Conservation (phyloP, 2,329 filamentous ascomycete genomes). For the Ophiobolus disseminans region DNA sequence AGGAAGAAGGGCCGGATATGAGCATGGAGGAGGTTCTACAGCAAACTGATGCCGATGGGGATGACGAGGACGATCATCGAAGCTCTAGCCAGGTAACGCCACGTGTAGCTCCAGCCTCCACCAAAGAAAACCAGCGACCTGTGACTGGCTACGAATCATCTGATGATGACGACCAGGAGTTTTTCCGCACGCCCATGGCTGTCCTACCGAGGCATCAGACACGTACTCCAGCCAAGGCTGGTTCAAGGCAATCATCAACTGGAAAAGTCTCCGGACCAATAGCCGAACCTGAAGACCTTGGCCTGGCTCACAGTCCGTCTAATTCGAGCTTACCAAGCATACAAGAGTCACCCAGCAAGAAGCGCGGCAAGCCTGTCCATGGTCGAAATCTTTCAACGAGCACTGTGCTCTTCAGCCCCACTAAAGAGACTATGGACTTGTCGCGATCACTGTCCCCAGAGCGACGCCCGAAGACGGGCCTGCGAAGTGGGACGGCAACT, state of each 20-base stretch:
- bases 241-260: slow-evolving; percentile 18
- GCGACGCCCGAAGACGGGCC: slow-evolving; percentile 36
- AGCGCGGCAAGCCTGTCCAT: slow-evolving; percentile 58
- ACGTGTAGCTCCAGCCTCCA: slow-evolving; percentile 17
- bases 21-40: slow-evolving; percentile 55
- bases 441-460: slow-evolving; percentile 42
- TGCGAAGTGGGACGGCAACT: slow-evolving; percentile 41
- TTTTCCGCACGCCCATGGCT: slow-evolving; percentile 54
- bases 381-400: slow-evolving; percentile 78
- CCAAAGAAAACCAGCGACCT: slow-evolving; percentile 37
- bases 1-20: slow-evolving; percentile 52
- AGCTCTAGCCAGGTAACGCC: slow-evolving; percentile 37
- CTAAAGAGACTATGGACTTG: slow-evolving; percentile 49
- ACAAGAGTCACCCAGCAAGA: slow-evolving; percentile 39
- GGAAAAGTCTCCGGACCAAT: not conserved
- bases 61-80: slow-evolving; percentile 72
- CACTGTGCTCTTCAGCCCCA: slow-evolving; percentile 83
- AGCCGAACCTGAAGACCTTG: not conserved
- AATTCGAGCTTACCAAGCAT: slow-evolving; percentile 43
- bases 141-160: slow-evolving; percentile 43
- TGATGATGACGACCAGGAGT: slow-evolving; percentile 52
- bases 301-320: slow-evolving; percentile 19
- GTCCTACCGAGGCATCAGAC: slow-evolving; percentile 36
- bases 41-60: slow-evolving; percentile 84
- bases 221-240: slow-evolving; percentile 26